Evolutionary conservation across 2,329 filamentous ascomycete species (phyloP).

Genomic region (Fusarium armeniacum): DNA sequence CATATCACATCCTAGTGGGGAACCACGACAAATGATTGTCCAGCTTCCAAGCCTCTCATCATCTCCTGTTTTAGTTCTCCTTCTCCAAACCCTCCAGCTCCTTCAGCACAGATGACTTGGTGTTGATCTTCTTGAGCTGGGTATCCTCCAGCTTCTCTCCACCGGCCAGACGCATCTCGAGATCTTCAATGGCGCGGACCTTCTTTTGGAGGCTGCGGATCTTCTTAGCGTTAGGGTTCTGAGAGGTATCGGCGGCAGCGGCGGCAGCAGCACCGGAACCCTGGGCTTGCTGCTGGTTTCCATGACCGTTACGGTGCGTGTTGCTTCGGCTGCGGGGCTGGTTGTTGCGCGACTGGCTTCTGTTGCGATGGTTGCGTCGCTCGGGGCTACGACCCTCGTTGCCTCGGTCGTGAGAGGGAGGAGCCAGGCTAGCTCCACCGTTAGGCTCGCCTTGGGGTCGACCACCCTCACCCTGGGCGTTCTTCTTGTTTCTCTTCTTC

Average conservation of each 20-base stretch:
- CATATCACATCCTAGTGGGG: slow-evolving; percentile 15
- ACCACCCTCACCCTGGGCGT: slow-evolving; percentile 80
- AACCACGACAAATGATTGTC: slow-evolving; percentile 17
- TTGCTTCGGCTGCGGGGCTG: slow-evolving; percentile 66
- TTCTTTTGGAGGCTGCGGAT: slow-evolving; percentile 95
- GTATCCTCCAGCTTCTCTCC: slow-evolving; percentile 99
- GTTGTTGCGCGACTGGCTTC: slow-evolving; percentile 70
- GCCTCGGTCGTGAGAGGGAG: slow-evolving; percentile 58
- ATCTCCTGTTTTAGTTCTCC: slow-evolving; percentile 44
- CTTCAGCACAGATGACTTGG: slow-evolving; percentile 85
- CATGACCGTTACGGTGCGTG: slow-evolving; percentile 55
- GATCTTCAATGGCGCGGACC: slow-evolving; percentile 95
- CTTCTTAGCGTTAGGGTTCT: slow-evolving; percentile 91
- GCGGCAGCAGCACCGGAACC: slow-evolving; percentile 65
- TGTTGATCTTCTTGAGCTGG: slow-evolving; percentile 97
- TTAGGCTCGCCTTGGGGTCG: slow-evolving; percentile 63
- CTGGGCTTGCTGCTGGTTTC: slow-evolving; percentile 47
- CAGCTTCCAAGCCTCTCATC: slow-evolving; percentile 3
- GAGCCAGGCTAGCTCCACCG: slow-evolving; percentile 63
- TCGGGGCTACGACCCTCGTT: slow-evolving; percentile 75
- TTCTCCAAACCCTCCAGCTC: slow-evolving; percentile 76
- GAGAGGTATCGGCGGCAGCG: slow-evolving; percentile 62
- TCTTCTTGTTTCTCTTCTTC: slow-evolving; percentile 96
- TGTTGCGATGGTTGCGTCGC: slow-evolving; percentile 63
- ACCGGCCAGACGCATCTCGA: slow-evolving; percentile 95